Evolutionary conservation across 352 stramenopile species (phyloP), one percentile per base, ranked within the genome.

Genomic region (Phytophthora pinifolia): DNA sequence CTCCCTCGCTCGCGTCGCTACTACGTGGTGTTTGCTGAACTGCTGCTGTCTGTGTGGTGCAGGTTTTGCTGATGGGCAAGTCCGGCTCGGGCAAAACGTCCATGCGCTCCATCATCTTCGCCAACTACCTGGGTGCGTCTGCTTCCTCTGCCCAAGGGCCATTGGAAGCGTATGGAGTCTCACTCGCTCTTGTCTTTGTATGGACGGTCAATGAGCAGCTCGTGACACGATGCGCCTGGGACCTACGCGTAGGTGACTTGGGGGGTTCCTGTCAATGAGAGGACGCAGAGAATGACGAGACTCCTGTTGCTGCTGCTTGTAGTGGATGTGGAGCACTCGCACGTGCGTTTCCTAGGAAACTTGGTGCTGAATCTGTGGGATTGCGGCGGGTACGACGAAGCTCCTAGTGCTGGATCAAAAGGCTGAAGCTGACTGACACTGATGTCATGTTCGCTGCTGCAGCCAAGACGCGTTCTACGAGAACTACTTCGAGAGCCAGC

Each of bases 101-200:
- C 47, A 99, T 99, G 97, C 76, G 97, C 50, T 98, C 92, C 44
- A 99, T 99, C 61, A 99, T 99, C 68, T 99, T 99, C 71, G 98
- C 97, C 59, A 99, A 99, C 80, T 99, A 99, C 75, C 70, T 99
- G 51, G 96, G 81, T 95, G 66, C 22, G 22, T 27, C 9, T 44
- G 0, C 27, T 31, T 13, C 27, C 4, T 42, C 20, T 38, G 8
- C 17, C 6, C 9, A 30, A 9, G 35, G 32, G 22, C 22, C 22
- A 27, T 27, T 27, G 22, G 22, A 27, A 27, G 22, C 22, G 22
- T 5, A 27, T 39, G 9, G 22, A 44, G 15, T 32, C 44, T 53
- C 27, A 54, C 41, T 22, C 9, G 22, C 22, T 49, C 0, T 46
- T 4, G n/a, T 27, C n/a, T 9, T 37, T 34, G 18, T 27, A 42